phyloP scores from a whole-genome alignment of 2,329 filamentous ascomycete genomes.

The Penicillium psychrosexuale region DNA sequence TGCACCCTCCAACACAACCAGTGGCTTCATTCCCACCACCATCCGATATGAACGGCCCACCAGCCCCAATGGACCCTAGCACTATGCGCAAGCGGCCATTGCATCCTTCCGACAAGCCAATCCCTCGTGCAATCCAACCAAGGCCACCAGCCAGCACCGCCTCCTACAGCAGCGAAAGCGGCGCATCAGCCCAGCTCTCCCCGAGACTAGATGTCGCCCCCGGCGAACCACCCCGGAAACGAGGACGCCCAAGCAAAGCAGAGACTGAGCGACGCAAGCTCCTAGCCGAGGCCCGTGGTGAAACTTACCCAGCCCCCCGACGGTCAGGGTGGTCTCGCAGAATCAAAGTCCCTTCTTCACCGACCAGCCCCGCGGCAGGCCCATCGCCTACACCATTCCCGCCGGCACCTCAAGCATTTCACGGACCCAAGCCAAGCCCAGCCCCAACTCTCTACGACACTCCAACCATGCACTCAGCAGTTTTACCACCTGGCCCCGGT shows the following conservation, averaged over 20 bases:
- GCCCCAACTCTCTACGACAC: conserved; percentile 20
- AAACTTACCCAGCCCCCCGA: conserved; percentile 38
- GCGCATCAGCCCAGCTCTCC: conserved; percentile 34
- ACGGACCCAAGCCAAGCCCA: conserved; percentile 3
- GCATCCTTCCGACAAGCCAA: conserved; percentile 30
- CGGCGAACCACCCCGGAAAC: conserved; percentile 40
- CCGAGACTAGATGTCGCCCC: conserved; percentile 30
- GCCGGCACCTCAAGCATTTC: not conserved
- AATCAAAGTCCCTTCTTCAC: conserved; percentile 29
- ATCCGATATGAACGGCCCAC: conserved; percentile 22
- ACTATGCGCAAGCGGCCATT: conserved; percentile 33
- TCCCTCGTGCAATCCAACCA: conserved; percentile 42
- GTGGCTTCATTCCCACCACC: conserved; percentile 20
- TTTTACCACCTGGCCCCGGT: conserved; percentile 8
- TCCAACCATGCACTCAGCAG: conserved; percentile 14
- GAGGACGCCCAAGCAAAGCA: conserved; percentile 44
- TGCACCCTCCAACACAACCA: conserved; percentile 18
- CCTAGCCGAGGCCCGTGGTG: conserved; percentile 39
- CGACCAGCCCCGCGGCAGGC: conserved; percentile 31
- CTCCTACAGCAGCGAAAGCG: conserved; percentile 35
- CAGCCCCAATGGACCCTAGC: conserved; percentile 26
- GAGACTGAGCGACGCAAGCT: conserved; percentile 41
- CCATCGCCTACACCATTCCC: conserved; percentile 22
- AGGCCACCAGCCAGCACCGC: conserved; percentile 34
- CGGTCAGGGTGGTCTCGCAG: conserved; percentile 25